Evolutionary conservation across 805 yeast genomes (phyloP), one percentile per base, ranked within the genome.

Genomic region (Hagleromyces aurorensis): DNA sequence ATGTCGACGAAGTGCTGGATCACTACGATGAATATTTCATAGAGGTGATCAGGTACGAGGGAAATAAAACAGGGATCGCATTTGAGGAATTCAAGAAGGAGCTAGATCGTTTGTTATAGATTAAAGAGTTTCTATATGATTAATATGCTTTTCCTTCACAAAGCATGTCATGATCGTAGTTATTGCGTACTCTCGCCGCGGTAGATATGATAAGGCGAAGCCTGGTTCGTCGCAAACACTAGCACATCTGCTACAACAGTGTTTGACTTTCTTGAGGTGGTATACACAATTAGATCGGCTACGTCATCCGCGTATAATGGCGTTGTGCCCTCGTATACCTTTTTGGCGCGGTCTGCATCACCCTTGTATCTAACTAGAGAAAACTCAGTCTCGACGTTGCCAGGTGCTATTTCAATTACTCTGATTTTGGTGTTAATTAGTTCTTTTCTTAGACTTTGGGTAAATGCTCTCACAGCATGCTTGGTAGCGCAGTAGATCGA

Each of bases 211-310:
- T 65, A 60, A 6, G 93, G 75, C 36, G 82, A 69, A 4, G 93
- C 95, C 64, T 87, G 96, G 62, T 81, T 78, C 25, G 76, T 70
- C 11, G 95, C 83, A 62, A 86, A 83, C 8, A 89, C 77, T 52
- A 87, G 65, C 11, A 84, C 66, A 52, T 86, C 94, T 3, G 81
- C 80, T 47, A 75, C 55, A 3, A 74, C 81, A 1, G 78, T 71
- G 47, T 72, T 74, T 34, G 60, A 60, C 43, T 63, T 69, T 61
- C 80, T 69, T 2, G 78, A 63, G 17, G 73, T 62, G 3, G 72
- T 69, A 42, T 70, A 75, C 4, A 70, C 72, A 44, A 74, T 71
- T 37, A 72, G 45, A 38, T 75, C 81, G 4, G 80, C 78, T 43
- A 74, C 65, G 44, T 75, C 80, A 19, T 62, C 70, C 3, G 78